phyloP scores from a whole-genome alignment of 352 stramenopile genomes.

The Pilasporangium apinafurcum region DNA sequence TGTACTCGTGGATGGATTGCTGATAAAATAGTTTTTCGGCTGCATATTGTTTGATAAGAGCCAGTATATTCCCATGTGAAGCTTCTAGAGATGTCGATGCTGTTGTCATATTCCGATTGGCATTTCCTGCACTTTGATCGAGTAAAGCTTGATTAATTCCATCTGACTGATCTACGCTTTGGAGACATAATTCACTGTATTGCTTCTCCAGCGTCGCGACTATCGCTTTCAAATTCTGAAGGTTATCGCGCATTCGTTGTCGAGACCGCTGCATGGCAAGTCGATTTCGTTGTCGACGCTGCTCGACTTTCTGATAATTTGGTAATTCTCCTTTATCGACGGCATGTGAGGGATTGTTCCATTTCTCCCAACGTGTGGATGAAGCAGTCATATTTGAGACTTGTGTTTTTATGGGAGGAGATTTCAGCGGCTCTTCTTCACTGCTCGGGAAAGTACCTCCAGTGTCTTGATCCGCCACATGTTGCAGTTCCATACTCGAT shows the following conservation, averaged over 20 bases:
- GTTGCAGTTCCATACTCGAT: too few species aligned
- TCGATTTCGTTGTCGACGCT: slow-evolving; percentile 41
- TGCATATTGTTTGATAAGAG: slow-evolving; percentile 25
- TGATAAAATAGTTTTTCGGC: slow-evolving; percentile 49
- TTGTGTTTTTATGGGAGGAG: too few species aligned
- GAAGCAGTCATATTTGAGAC: too few species aligned
- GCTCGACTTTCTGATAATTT: slow-evolving; percentile 20
- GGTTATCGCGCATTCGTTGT: slow-evolving; percentile 36
- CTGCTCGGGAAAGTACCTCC: too few species aligned
- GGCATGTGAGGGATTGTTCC: slow-evolving; percentile 17
- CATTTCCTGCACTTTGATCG: too few species aligned
- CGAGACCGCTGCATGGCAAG: slow-evolving; percentile 51
- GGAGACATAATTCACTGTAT: slow-evolving; percentile 31
- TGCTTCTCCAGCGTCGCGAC: slow-evolving; percentile 31
- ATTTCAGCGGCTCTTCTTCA: too few species aligned
- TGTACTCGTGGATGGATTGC: slow-evolving; percentile 39
- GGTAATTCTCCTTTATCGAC: slow-evolving; percentile 24
- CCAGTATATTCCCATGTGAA: slow-evolving; percentile 16
- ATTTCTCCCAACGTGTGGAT: slow-evolving; percentile 39
- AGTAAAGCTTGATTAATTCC: too few species aligned
- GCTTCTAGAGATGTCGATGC: slow-evolving; percentile 8
- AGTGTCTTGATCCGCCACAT: too few species aligned
- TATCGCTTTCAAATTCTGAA: slow-evolving; percentile 28
- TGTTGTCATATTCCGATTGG: too few species aligned
- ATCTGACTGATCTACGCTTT: too few species aligned